Percentiles rank a stretch among this genome's conserved stretches.
phyloP scores from a whole-genome alignment of 2,329 filamentous ascomycete species.

The Calonectria pseudoturangicola region DNA sequence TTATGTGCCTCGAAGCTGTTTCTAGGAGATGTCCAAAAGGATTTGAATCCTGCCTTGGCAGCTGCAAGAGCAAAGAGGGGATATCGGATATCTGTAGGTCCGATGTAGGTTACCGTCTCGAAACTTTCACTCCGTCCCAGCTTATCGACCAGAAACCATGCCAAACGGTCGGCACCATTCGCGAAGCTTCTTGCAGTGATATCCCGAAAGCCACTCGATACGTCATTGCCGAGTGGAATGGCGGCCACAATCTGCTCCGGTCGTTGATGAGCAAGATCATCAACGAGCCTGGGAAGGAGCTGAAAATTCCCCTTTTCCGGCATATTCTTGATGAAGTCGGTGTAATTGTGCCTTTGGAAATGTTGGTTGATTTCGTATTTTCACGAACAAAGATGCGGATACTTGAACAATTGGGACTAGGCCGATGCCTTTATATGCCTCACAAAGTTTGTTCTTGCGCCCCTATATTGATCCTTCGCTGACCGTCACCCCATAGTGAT shows the following conservation, averaged over 20 bases:
- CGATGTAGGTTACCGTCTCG: constrained; percentile 6
- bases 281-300: constrained; percentile 3
- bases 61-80: constrained; percentile 3
- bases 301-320: neutral
- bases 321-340: neutral
- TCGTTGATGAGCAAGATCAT: neutral
- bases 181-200: neutral
- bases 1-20: constrained; percentile 17
- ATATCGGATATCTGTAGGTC: constrained; percentile 13
- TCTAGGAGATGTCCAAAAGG: constrained; percentile 10
- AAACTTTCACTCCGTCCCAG: neutral
- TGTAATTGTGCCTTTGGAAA: neutral
- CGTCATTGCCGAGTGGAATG: neutral
- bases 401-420: neutral
- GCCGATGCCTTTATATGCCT: neutral
- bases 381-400: neutral
- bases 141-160: constrained; percentile 6
- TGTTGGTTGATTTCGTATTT: neutral
- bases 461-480: neutral
- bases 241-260: neutral
- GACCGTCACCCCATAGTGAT: neutral
- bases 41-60: constrained; percentile 6
- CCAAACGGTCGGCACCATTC: neutral
- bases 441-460: neutral
- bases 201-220: constrained; percentile 1